Percentiles rank a stretch among this genome's conserved stretches.
Evolutionary conservation across 352 stramenopile species (phyloP).

Genomic region (Phytophthora citricola): DNA sequence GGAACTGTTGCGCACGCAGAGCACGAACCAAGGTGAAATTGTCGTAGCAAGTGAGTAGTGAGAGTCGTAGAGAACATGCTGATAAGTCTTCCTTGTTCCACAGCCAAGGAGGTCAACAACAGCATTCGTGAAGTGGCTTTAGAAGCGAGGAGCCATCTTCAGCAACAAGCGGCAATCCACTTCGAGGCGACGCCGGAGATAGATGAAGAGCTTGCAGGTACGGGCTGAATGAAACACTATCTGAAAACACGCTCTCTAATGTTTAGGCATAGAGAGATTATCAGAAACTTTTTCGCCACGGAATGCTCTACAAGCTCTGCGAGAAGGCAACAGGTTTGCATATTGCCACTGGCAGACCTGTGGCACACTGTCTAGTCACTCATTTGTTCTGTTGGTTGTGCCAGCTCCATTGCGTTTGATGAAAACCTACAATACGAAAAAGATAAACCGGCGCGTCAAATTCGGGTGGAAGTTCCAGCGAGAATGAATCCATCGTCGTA

Average conservation of each 20-base stretch:
- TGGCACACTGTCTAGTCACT: background rate
- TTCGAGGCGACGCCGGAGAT: conserved; percentile 41
- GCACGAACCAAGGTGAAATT: conserved; percentile 47
- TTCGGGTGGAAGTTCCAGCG: conserved; percentile 30
- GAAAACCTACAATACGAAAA: conserved; percentile 29
- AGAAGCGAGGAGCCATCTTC: conserved; percentile 62
- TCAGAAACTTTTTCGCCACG: conserved; percentile 74
- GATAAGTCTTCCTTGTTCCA: background rate
- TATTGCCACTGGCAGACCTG: background rate
- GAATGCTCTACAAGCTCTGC: conserved; percentile 45
- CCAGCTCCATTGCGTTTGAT: conserved; percentile 32
- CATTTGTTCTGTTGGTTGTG: background rate
- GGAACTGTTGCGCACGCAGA: conserved; percentile 65
- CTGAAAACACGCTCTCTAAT: background rate
- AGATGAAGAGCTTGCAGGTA: conserved; percentile 53
- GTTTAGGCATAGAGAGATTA: conserved; percentile 42
- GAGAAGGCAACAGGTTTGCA: conserved; percentile 54
- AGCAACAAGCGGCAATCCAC: conserved; percentile 54
- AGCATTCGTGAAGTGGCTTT: conserved; percentile 69
- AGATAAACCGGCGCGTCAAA: conserved; percentile 25
- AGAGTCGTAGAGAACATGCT: background rate
- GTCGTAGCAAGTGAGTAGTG: background rate
- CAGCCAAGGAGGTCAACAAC: conserved; percentile 64
- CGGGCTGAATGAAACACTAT: background rate
- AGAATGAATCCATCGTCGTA: conserved; percentile 19